Base-by-base conservation (phyloP, 129 eudicot genomes). In the Dittrichia graveolens region DNA sequence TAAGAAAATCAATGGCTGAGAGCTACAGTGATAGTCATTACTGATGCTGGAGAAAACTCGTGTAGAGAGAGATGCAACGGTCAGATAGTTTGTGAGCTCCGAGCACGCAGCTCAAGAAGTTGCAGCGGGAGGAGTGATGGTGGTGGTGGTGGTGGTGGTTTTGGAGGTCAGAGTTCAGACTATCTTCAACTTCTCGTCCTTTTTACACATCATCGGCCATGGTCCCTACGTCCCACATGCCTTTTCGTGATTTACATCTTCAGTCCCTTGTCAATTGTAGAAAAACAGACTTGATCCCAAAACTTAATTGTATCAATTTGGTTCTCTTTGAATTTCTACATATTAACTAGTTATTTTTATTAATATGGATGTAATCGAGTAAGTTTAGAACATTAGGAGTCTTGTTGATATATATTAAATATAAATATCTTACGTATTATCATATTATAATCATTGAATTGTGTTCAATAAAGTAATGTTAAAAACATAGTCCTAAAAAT, bases 151-250 rank as follows among this genome's bases (percentile, higher is more conserved):
- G 40, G 55, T 65, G 71, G 50, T 1, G 49, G 50, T 63, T 68
- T 18, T 49, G 74, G 65, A 42, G 43, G 76, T 37, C 37, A 55
- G 14, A 55, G 74, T 34, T 34, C 16, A 67, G 74, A 40, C 56
- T 69, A 61, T 67, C 74, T 69, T 69, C 57, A 60, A 13, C 39
- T 69, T 18, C 65, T 49, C 35, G 59, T 58, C 65, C 14, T 59
- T 77, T 77, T 60, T 61, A 69, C 81, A 70, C 81, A 77, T 77
- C 76, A 61, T 46, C 81, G 49, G 5, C 37, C 4, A 52, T 77
- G 81, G 81, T 77, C 81, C 81, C 81, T 69, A 77, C 64, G 68
- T 14, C 24, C 75, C 65, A 69, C 48, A 69, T 60, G 39, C 40
- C 54, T 67, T 65, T 31, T 48, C 18, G 8, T 18, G 4, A 47